Evolutionary conservation across 345 rosid species (phyloP), one percentile per base, ranked within the genome.

Genomic region (Cardamine occulta): DNA sequence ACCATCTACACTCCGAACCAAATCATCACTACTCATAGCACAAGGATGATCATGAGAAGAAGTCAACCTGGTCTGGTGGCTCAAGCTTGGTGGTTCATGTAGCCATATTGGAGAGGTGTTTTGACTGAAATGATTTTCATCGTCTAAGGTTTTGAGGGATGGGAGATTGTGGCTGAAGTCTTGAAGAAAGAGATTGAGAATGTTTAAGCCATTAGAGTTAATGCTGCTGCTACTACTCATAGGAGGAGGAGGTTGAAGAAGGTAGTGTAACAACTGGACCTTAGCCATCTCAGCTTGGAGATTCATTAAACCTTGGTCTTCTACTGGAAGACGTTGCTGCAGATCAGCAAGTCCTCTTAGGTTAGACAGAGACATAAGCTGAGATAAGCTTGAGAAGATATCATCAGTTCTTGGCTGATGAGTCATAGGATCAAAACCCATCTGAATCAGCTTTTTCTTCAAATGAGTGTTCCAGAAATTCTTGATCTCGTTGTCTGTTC

Each of bases 391-490:
- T 4, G 81, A 60, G 74, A 73, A 73, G 74, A 73, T 73, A 59
- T 72, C 78, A 66, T 76, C 74, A 0, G 93, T 83, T 85, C 90
- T 85, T 72, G 91, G 91, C 68, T 74, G 80, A 83, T 90, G 96
- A 17, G 96, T 87, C 61, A 90, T 85, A 3, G 96, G 96, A 24
- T 90, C 96, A n/a, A 88, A 88, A 23, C 93, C 96, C 93, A 88
- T 88, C 63, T 82, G 88, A 7, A 90, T 79, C 74, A 90, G 88
- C 83, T 88, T 90, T 61, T 90, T 90, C 88, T 84, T 90, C 31
- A 90, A 76, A 80, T 90, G 93, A 9, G 96, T 90, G 45, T 90
- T 90, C 96, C 96, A 90, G 37, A 87, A 86, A 66, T 90, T 90
- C 79, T 90, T 90, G 68, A 90, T 88, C 75, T 88, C 93, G 12